Conservation (phyloP, 1,284 basidiomycete species). For the Rhodotorula sp. region DNA sequence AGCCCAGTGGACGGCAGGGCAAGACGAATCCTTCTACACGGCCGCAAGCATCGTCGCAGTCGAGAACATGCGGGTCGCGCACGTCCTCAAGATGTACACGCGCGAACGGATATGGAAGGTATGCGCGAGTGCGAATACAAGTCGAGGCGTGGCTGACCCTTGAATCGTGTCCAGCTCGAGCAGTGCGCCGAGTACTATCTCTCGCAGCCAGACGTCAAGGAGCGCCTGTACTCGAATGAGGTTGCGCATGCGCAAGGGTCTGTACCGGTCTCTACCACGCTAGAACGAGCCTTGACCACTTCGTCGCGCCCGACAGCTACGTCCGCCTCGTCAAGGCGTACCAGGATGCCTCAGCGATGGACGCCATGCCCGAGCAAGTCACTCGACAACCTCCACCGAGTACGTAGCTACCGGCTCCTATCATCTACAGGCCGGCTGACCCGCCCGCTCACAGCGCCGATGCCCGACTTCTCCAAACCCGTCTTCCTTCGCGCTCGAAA, state of each 20-base stretch:
- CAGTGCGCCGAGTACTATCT: conserved; percentile 37
- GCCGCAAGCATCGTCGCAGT: conserved; percentile 28
- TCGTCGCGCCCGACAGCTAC: conserved; percentile 12
- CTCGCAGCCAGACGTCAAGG: conserved; percentile 11
- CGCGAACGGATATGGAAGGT: conserved; percentile 38
- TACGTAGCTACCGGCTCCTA: not conserved
- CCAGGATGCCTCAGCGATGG: conserved; percentile 33
- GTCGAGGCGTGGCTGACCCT: not conserved
- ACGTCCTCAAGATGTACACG: conserved; percentile 34
- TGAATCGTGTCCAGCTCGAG: conserved; percentile 24
- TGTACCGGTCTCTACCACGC: not conserved
- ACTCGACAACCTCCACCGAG: conserved; percentile 22
- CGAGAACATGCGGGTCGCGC: conserved; percentile 36
- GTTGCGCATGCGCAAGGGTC: conserved; percentile 30
- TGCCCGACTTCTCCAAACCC: conserved; percentile 33
- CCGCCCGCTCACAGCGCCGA: conserved; percentile 8
- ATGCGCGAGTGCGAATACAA: not conserved
- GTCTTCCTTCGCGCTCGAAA: conserved; percentile 31
- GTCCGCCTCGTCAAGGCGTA: conserved; percentile 31
- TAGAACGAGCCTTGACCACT: not conserved
- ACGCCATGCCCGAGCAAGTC: conserved; percentile 32
- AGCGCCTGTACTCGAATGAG: conserved; percentile 34
- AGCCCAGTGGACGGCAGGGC: conserved; percentile 13
- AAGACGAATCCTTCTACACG: conserved; percentile 34
- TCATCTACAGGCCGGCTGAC: not conserved